Evolutionary conservation across 2,329 filamentous ascomycete species (phyloP).

Genomic region (Aspergillus carbonarius): DNA sequence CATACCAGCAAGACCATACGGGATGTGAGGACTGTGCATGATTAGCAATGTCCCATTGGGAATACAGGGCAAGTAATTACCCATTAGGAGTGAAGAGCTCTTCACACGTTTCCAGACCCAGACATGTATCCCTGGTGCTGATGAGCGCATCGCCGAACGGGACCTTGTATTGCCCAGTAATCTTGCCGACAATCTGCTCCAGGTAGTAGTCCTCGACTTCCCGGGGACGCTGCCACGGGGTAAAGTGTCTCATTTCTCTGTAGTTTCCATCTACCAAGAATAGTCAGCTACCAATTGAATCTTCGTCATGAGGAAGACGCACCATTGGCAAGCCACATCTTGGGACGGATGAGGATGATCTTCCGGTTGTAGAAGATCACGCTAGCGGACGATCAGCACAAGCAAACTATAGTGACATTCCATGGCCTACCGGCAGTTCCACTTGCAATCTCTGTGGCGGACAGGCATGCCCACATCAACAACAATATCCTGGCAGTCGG

Average conservation of each 20-base stretch:
- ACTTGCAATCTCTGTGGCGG: slow-evolving; percentile 60
- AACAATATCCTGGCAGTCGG: slow-evolving; percentile 64
- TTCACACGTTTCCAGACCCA: slow-evolving; percentile 68
- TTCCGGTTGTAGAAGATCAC: slow-evolving; percentile 65
- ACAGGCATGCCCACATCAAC: slow-evolving; percentile 65
- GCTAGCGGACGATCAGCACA: slow-evolving; percentile 11
- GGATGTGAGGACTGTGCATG: slow-evolving; percentile 52
- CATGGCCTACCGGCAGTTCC: slow-evolving; percentile 56
- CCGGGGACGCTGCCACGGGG: slow-evolving; percentile 60
- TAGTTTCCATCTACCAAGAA: slow-evolving; percentile 58
- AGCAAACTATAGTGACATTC: neutral
- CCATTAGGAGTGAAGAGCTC: slow-evolving; percentile 62
- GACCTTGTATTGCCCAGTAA: slow-evolving; percentile 58
- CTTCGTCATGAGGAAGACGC: neutral
- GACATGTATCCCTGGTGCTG: slow-evolving; percentile 59
- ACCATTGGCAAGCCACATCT: slow-evolving; percentile 67
- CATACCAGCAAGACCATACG: slow-evolving; percentile 54
- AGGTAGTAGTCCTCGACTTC: slow-evolving; percentile 64
- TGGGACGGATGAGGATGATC: slow-evolving; percentile 70
- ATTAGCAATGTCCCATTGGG: slow-evolving; percentile 11
- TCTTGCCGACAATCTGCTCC: slow-evolving; percentile 57
- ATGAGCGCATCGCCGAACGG: slow-evolving; percentile 69
- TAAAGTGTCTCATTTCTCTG: slow-evolving; percentile 62
- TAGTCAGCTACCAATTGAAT: neutral
- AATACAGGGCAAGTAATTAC: slow-evolving; percentile 13